phyloP scores from a whole-genome alignment of 1,284 basidiomycete genomes.

The Fomitopsis pinicola region DNA sequence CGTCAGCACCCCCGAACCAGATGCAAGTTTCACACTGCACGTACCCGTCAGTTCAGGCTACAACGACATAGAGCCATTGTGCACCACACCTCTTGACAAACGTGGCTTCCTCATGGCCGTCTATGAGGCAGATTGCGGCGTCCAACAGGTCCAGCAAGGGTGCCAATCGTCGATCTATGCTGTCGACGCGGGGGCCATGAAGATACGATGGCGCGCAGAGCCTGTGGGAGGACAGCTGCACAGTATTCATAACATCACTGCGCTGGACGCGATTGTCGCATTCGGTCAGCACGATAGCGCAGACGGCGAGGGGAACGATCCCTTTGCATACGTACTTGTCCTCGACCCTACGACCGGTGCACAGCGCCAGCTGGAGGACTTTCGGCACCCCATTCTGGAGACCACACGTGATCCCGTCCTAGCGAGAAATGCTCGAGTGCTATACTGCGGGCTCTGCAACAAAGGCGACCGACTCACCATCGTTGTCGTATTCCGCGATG shows the following conservation, averaged over 20 bases:
- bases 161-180: neutral
- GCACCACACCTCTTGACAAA: too few relatives aligned
- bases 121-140: neutral
- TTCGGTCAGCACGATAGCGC: neutral
- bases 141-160: neutral
- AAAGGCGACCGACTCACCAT: neutral
- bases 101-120: neutral
- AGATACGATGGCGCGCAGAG: neutral
- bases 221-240: neutral
- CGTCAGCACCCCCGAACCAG: neutral
- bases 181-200: neutral
- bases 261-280: neutral
- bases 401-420: neutral
- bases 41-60: too few relatives aligned
- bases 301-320: neutral
- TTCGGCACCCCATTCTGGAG: too few relatives aligned
- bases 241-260: neutral
- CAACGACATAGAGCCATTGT: too few relatives aligned
- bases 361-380: neutral
- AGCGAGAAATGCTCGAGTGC: neutral
- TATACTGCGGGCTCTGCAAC: neutral
- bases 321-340: neutral
- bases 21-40: neutral
- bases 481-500: neutral
- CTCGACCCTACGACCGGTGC: neutral